Percentiles rank a stretch among this genome's conserved stretches.
These are phyloP conservation scores for Penicillium sp. DNA, from an alignment of 2,329 filamentous ascomycete genomes.

Conservation along the genomic window DNA sequence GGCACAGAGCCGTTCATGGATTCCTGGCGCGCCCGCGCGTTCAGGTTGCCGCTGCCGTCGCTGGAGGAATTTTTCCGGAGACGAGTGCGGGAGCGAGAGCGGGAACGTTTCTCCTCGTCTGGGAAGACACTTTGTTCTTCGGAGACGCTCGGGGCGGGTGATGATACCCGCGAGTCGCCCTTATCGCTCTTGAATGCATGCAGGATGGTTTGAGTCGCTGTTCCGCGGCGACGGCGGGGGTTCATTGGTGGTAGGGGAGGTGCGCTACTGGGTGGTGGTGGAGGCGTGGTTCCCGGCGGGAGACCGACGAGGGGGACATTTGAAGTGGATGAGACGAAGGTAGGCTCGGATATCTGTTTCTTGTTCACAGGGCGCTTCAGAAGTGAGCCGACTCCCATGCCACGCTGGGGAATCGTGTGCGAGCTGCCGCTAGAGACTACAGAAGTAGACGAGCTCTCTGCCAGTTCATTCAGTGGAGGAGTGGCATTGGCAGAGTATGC, in stretches of 20 bases:
- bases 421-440: constrained; percentile 21
- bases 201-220: constrained; percentile 42
- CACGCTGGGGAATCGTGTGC: constrained; percentile 29
- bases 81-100: constrained; percentile 30
- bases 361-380: constrained; percentile 60
- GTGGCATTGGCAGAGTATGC: constrained; percentile 51
- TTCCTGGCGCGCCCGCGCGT: constrained; percentile 45
- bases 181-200: constrained; percentile 39
- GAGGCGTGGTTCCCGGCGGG: constrained; percentile 52
- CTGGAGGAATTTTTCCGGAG: constrained; percentile 35
- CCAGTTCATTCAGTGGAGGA: constrained; percentile 48
- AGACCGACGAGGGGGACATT: constrained; percentile 57
- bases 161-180: constrained; percentile 27
- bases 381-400: constrained; percentile 29
- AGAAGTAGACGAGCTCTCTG: constrained; percentile 42
- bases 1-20: constrained; percentile 31
- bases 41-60: constrained; percentile 43
- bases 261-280: constrained; percentile 49
- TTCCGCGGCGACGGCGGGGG: constrained; percentile 53
- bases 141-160: constrained; percentile 18
- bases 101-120: constrained; percentile 42
- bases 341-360: constrained; percentile 60
- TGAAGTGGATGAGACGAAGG: constrained; percentile 51
- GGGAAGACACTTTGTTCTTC: constrained; percentile 23
- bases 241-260: constrained; percentile 59